Base-by-base conservation (phyloP, 768 basidiomycete genomes). In the Stropharia rugosoannulata region DNA sequence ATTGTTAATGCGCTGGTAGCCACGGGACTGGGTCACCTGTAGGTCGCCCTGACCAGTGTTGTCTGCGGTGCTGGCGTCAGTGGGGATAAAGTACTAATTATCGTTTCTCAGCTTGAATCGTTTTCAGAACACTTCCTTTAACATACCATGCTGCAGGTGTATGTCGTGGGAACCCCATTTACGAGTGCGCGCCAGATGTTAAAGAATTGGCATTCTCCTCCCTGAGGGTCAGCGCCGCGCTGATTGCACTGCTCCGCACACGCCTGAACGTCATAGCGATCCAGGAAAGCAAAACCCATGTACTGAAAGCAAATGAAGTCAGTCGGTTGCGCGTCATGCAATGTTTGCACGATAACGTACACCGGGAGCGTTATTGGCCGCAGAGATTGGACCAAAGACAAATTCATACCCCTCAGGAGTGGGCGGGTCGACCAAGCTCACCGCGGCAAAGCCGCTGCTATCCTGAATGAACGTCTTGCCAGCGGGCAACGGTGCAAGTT, bases 141-240 rank as follows among this genome's bases (percentile, higher is more conserved):
- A 64, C 73, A 53, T 54, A 79, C 78, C 71, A 80, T 74, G 59
- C 75, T 74, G 68, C 79, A 81, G 29, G 75, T 76, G 65, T 80
- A 80, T 0, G 76, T 78, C 1, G 76, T 79, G 0, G 80, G 78
- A 18, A 63, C 54, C 9, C 76, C 78, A 54, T 75, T 64, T 0
- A 79, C 75, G 22, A 80, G 66, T 11, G 78, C 79, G 25, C 78
- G 75, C 78, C 78, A 81, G 67, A 81, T 80, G 58, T 81, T 81
- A 67, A 81, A 79, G 69, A 73, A 81, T 54, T 74, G 72, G 65
- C 79, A 81, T 6, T 70, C 72, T 37, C 79, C 80, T 18, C 78
- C 77, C 27, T 57, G 57, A 5, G 67, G 60, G 55, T 81, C 78
- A 2, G 74, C 67, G 7, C 68, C 73, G 25, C 78, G 74, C 12